Percentiles rank a stretch among this genome's conserved stretches.
phyloP scores from a whole-genome alignment of 306 rosid genomes.

The Cicer bijugum region DNA sequence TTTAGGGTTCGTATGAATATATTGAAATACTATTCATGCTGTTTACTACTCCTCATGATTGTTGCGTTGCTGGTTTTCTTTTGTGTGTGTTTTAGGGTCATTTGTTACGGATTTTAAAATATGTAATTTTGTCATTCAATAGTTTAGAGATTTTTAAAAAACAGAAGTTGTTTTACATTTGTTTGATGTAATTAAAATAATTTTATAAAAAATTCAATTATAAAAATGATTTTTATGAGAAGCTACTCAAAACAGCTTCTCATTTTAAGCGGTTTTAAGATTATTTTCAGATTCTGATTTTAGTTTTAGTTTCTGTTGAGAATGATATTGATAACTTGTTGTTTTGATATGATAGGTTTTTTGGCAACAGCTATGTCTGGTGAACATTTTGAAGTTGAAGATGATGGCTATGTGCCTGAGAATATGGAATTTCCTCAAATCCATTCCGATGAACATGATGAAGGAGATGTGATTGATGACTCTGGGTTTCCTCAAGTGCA shows the following conservation, averaged over 20 bases:
- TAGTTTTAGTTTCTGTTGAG: conserved; percentile 7
- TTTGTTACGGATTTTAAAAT: too few species aligned
- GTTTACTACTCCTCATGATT: background rate
- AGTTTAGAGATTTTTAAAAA: too few species aligned
- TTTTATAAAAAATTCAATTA: too few species aligned
- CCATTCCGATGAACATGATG: conserved; percentile 48
- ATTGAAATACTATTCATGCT: background rate
- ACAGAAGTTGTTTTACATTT: too few species aligned
- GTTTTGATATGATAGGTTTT: conserved; percentile 28
- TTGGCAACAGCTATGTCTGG: conserved; percentile 48
- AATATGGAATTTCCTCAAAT: conserved; percentile 45
- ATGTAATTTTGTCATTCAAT: too few species aligned
- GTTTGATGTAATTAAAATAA: too few species aligned
- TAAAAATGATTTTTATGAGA: too few species aligned
- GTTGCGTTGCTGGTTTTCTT: background rate
- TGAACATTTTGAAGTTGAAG: conserved; percentile 54
- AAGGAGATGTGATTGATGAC: conserved; percentile 53
- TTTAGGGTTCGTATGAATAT: conserved; percentile 13
- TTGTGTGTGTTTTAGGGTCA: background rate
- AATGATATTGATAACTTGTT: conserved; percentile 32
- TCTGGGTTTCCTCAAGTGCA: conserved; percentile 49
- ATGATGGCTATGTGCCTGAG: conserved; percentile 60
- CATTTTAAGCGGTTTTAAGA: too few species aligned
- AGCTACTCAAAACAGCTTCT: too few species aligned
- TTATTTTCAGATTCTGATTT: background rate